A percentile compares a stretch with the other conserved stretches of the same genome.
These are phyloP conservation scores for Coemansia sp. DNA, from an alignment of 192 early-diverging fungal genomes.

Conservation along the genomic window DNA sequence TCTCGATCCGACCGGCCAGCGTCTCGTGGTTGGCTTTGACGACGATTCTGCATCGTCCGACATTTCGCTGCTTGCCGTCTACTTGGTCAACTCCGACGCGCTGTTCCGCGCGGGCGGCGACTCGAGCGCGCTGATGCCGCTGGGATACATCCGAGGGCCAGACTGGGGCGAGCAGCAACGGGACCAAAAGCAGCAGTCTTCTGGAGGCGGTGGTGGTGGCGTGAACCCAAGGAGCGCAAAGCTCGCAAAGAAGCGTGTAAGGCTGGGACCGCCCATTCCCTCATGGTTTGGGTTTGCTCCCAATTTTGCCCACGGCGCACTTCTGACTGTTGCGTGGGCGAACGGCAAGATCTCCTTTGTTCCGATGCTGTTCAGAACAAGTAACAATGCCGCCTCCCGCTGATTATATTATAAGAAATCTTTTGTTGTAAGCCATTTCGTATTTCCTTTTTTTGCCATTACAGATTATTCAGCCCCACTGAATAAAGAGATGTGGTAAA, in stretches of 20 bases:
- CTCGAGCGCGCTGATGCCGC: slow-evolving; percentile 40
- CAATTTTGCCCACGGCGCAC: slow-evolving; percentile 46
- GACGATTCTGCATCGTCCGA: slow-evolving; percentile 40
- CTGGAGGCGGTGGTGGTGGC: not conserved
- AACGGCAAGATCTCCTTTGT: slow-evolving; percentile 55
- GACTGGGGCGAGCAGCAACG: slow-evolving; percentile 41
- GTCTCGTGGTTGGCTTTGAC: slow-evolving; percentile 49
- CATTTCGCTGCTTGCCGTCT: slow-evolving; percentile 49
- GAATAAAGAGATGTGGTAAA: no score
- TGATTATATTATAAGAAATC: not conserved
- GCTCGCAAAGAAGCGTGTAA: slow-evolving; percentile 39
- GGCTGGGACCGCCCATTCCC: slow-evolving; percentile 39
- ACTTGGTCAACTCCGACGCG: slow-evolving; percentile 40
- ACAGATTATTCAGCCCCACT: no score
- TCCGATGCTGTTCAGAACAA: slow-evolving; percentile 39
- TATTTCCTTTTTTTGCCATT: no score
- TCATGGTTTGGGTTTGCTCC: slow-evolving; percentile 51
- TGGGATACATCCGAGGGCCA: slow-evolving; percentile 55
- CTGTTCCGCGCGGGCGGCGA: slow-evolving; percentile 48
- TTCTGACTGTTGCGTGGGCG: slow-evolving; percentile 56
- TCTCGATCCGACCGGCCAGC: slow-evolving; percentile 50
- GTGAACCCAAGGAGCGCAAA: not conserved
- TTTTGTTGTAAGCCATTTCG: no score
- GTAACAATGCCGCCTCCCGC: not conserved
- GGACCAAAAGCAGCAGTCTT: not conserved